Conservation (phyloP, 768 basidiomycete species). For the Bullera alba region DNA sequence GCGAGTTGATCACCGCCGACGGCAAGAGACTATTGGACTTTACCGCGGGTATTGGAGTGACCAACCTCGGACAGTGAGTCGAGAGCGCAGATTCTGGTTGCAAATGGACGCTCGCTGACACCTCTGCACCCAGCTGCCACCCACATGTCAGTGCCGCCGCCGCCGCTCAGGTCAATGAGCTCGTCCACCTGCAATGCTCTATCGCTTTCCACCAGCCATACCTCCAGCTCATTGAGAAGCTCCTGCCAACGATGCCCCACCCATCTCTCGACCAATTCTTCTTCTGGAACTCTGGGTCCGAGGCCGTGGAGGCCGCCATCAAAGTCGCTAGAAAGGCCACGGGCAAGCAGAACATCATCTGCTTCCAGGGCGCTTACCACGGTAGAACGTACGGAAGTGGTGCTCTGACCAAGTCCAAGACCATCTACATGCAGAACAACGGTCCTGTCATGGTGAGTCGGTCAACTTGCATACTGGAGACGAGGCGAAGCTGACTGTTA, state of each 20-base stretch:
- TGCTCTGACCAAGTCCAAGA: slow-evolving; percentile 90
- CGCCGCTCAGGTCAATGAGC: slow-evolving; percentile 26
- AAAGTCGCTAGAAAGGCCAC: slow-evolving; percentile 79
- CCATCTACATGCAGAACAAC: slow-evolving; percentile 71
- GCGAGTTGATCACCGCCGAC: slow-evolving; percentile 65
- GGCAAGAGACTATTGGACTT: slow-evolving; percentile 75
- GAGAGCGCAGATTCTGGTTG: neutral
- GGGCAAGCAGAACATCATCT: slow-evolving; percentile 75
- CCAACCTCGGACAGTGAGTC: slow-evolving; percentile 65
- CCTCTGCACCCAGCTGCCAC: slow-evolving; percentile 24
- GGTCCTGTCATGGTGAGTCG: slow-evolving; percentile 71
- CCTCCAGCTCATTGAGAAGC: slow-evolving; percentile 72
- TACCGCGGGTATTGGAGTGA: slow-evolving; percentile 72
- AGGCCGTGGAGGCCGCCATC: slow-evolving; percentile 81
- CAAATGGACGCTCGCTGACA: neutral
- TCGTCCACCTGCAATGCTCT: slow-evolving; percentile 52
- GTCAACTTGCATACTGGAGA: slow-evolving; percentile 52
- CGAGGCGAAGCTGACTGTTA: slow-evolving; percentile 27
- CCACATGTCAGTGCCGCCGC: slow-evolving; percentile 37
- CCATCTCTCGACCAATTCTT: slow-evolving; percentile 89
- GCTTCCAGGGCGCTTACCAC: slow-evolving; percentile 87
- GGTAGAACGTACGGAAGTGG: slow-evolving; percentile 89
- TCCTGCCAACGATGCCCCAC: slow-evolving; percentile 84
- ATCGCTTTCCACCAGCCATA: slow-evolving; percentile 83
- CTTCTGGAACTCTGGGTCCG: slow-evolving; percentile 94